Conservation (phyloP, 2,329 filamentous ascomycete genomes). For the Fusarium dlaminii region DNA sequence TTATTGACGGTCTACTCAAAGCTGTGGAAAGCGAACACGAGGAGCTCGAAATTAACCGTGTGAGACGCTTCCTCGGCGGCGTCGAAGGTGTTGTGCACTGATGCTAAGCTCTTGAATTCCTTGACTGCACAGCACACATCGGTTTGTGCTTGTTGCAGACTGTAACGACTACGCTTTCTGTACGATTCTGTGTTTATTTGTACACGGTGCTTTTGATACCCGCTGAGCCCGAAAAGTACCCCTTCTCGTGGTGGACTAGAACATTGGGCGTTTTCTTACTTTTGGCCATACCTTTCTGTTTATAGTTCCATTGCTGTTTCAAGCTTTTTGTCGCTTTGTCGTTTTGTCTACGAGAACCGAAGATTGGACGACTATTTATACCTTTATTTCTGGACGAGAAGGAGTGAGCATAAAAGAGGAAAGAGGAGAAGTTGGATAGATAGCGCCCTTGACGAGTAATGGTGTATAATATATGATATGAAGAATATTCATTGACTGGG, state of each 20-base stretch:
- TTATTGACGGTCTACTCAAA: slow-evolving; percentile 80
- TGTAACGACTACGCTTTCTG: slow-evolving; percentile 35
- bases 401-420: not conserved
- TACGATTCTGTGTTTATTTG: slow-evolving; percentile 28
- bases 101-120: slow-evolving; percentile 19
- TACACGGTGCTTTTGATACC: slow-evolving; percentile 42
- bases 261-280: slow-evolving; percentile 27
- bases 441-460: slow-evolving; percentile 16
- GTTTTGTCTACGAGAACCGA: slow-evolving; percentile 21
- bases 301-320: not conserved
- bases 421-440: not conserved
- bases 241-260: slow-evolving; percentile 35
- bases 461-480: slow-evolving; percentile 26
- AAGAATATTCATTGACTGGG: slow-evolving; percentile 21
- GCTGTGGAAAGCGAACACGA: slow-evolving; percentile 89
- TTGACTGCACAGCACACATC: not conserved
- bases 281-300: slow-evolving; percentile 1
- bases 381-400: not conserved
- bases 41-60: slow-evolving; percentile 78
- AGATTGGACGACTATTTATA: slow-evolving; percentile 18
- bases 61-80: slow-evolving; percentile 81
- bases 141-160: slow-evolving; percentile 10
- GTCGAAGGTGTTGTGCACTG: slow-evolving; percentile 71
- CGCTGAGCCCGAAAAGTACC: slow-evolving; percentile 37
- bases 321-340: not conserved